Evolutionary conservation across 108 stramenopile species (phyloP), one percentile per base, ranked within the genome.

Genomic region (Nannochloropsis salina): DNA sequence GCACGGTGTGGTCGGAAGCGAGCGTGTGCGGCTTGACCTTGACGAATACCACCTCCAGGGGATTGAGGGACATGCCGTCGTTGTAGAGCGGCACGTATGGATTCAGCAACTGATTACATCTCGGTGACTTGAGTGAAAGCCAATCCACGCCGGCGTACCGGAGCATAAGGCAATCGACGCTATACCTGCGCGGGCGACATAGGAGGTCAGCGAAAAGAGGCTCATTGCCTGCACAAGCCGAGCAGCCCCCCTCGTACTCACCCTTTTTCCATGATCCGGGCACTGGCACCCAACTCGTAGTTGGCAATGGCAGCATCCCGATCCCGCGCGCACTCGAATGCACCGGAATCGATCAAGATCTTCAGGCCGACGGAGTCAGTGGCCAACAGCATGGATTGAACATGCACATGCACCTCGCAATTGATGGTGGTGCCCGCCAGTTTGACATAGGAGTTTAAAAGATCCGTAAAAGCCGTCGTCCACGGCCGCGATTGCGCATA

Each of bases 1-100:
- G 61, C 15, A 74, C 20, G 2, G 8, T 74, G 61, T 74, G 61
- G n/a, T 74, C 61, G 20, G 61, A 74, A 15, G 61, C 61, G 20
- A 74, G n/a, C n/a, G n/a, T 74, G n/a, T 74, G 61, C 15, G 61
- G 61, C 61, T 74, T 74, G 20, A 74, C 61, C 6, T 74, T 74
- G 4, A 74, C 61, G 61, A 74, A 74, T n/a, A 74, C 61, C 61
- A 74, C 61, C n/a, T 74, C 61, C 61, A 74, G n/a, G n/a, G 61
- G 61, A 3, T 74, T 74, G 15, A n/a, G 61, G n/a, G 15, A n/a
- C 61, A 74, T 74, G 20, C 61, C 61, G n/a, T 74, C 61, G n/a
- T 74, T 74, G 61, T n/a, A 74, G 20, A 74, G n/a, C 3, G 61
- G 15, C 61, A 74, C 15, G n/a, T 74, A 74, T 0, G 61, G 61